Percentiles rank a stretch among this genome's conserved stretches.
phyloP scores from a whole-genome alignment of 2,329 filamentous ascomycete species.

The Trichophyton verrucosum region DNA sequence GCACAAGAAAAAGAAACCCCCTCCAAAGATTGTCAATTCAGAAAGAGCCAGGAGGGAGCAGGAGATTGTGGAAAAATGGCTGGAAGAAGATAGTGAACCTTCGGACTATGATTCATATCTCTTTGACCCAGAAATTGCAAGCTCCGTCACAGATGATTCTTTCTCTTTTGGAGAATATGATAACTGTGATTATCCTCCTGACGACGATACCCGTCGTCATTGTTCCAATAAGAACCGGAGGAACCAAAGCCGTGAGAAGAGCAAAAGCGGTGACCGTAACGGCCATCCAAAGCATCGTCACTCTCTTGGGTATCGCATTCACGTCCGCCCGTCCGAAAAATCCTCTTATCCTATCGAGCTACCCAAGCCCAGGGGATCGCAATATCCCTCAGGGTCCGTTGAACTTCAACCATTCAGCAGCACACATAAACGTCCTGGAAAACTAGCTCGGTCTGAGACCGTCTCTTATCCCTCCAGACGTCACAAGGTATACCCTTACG shows the following conservation, averaged over 20 bases:
- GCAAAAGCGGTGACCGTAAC: conserved; percentile 11
- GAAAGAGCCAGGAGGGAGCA: conserved; percentile 8
- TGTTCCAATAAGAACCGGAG: conserved; percentile 3
- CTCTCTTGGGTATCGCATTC: conserved; percentile 17
- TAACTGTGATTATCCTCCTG: not conserved
- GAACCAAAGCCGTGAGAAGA: not conserved
- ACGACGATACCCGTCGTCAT: conserved; percentile 11
- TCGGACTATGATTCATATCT: conserved; percentile 22
- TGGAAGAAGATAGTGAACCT: conserved; percentile 17
- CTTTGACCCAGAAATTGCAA: conserved; percentile 19
- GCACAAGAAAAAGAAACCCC: conserved; percentile 2
- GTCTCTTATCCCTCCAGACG: conserved; percentile 7
- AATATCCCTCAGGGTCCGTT: conserved; percentile 14
- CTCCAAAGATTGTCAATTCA: conserved; percentile 11
- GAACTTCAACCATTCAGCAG: conserved; percentile 19
- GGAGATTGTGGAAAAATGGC: conserved; percentile 10
- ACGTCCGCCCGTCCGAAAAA: conserved; percentile 17
- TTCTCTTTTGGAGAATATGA: conserved; percentile 15
- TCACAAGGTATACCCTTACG: not conserved
- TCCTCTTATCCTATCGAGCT: not conserved
- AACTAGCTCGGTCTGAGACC: conserved; percentile 5
- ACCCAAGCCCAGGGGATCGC: not conserved
- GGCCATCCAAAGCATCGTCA: conserved; percentile 2
- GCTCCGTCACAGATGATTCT: conserved; percentile 20
- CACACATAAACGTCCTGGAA: conserved; percentile 7